Percentiles rank a stretch among this genome's conserved stretches.
Conservation (phyloP, 2,329 filamentous ascomycete species). For the Aureobasidium sp. region DNA sequence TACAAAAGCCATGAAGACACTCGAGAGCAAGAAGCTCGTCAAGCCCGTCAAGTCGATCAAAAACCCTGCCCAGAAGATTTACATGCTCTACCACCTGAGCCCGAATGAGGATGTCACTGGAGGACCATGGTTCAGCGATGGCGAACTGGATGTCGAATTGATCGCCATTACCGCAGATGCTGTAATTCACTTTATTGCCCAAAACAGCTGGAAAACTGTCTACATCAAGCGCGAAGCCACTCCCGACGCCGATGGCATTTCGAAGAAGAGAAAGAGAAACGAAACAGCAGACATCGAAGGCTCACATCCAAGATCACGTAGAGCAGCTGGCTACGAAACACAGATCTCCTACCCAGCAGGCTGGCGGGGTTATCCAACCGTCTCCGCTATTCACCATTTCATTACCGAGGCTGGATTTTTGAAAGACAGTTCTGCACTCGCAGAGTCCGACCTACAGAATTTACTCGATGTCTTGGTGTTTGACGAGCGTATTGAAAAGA, state of each 20-base stretch:
- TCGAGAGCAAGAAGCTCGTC: slow-evolving; percentile 76
- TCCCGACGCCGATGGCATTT: neutral
- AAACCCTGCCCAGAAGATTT: slow-evolving; percentile 87
- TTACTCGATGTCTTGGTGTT: slow-evolving; percentile 82
- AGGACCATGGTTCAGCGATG: slow-evolving; percentile 90
- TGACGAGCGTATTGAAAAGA: slow-evolving; percentile 73
- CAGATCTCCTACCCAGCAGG: slow-evolving; percentile 28
- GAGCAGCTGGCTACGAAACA: slow-evolving; percentile 20
- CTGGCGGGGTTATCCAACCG: slow-evolving; percentile 66
- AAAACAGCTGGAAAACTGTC: slow-evolving; percentile 61
- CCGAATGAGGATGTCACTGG: slow-evolving; percentile 88
- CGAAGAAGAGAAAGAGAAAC: slow-evolving; percentile 30
- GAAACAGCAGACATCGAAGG: slow-evolving; percentile 27
- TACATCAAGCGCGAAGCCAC: slow-evolving; percentile 19
- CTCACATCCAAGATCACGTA: slow-evolving; percentile 26
- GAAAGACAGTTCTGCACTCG: slow-evolving; percentile 50
- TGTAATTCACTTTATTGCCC: slow-evolving; percentile 66
- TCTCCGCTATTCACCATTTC: slow-evolving; percentile 67
- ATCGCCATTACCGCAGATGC: slow-evolving; percentile 69
- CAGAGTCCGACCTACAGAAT: slow-evolving; percentile 71
- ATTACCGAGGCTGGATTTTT: slow-evolving; percentile 65
- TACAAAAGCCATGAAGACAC: slow-evolving; percentile 72
- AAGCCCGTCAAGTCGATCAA: slow-evolving; percentile 88
- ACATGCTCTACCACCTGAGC: slow-evolving; percentile 78
- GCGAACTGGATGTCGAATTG: slow-evolving; percentile 81